Conservation (phyloP, 805 yeast genomes). For the Cyberlindnera subsufficiens region DNA sequence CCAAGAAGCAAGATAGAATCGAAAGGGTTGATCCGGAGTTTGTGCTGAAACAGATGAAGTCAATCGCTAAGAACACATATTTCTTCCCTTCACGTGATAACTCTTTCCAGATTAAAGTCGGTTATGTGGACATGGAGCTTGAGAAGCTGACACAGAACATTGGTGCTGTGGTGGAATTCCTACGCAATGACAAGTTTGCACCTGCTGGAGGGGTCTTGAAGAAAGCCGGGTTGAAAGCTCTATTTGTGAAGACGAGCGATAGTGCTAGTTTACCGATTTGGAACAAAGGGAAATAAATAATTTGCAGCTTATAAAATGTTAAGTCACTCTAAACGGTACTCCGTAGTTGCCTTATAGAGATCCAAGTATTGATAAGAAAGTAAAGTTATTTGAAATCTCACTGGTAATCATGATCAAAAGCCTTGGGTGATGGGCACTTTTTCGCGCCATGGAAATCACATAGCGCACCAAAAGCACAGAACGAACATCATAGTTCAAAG, state of each 20-base stretch:
- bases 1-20: slow-evolving; percentile 32
- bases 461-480: too few relatives aligned
- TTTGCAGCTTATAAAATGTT: background rate
- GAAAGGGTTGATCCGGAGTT: slow-evolving; percentile 62
- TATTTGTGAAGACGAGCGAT: slow-evolving; percentile 60
- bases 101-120: slow-evolving; percentile 55
- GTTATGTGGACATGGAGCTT: slow-evolving; percentile 41
- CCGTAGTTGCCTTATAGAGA: background rate
- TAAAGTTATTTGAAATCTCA: too few relatives aligned
- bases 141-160: slow-evolving; percentile 45
- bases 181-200: slow-evolving; percentile 36
- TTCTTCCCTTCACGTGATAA: slow-evolving; percentile 60
- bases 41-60: slow-evolving; percentile 57
- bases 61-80: slow-evolving; percentile 57
- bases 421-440: too few relatives aligned
- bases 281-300: slow-evolving; percentile 3
- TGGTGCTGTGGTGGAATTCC: slow-evolving; percentile 41
- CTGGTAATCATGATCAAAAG: too few relatives aligned
- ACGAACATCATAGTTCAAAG: background rate
- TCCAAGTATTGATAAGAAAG: too few relatives aligned
- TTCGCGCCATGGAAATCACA: too few relatives aligned
- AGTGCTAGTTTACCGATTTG: slow-evolving; percentile 61
- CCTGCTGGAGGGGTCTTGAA: slow-evolving; percentile 55
- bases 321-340: background rate
- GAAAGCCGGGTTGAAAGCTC: slow-evolving; percentile 39